Evolutionary conservation across 1,284 basidiomycete species (phyloP).

Genomic region (Cryptococcus maquisensis): DNA sequence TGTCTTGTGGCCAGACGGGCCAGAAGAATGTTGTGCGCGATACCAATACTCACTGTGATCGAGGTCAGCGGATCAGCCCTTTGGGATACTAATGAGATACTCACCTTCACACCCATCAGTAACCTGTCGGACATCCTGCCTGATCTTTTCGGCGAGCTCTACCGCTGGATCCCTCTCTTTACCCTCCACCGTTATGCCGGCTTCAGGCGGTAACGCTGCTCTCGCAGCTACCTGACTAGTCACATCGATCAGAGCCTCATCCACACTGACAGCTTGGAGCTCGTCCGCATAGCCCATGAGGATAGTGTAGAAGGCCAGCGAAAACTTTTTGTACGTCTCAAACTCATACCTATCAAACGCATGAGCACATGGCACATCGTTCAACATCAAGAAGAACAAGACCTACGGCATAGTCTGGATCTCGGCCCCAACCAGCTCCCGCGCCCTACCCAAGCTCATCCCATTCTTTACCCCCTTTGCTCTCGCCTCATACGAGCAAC

Average conservation of each 20-base stretch:
- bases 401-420: conserved; percentile 79
- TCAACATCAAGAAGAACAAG: conserved; percentile 18
- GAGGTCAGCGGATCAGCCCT: neutral
- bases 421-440: conserved; percentile 62
- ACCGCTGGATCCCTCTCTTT: conserved; percentile 8
- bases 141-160: conserved; percentile 25
- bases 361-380: neutral
- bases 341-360: conserved; percentile 45
- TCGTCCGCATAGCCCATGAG: conserved; percentile 85
- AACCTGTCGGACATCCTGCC: conserved; percentile 54
- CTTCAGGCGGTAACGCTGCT: conserved; percentile 39
- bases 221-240: conserved; percentile 57
- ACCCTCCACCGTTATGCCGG: neutral
- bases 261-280: conserved; percentile 90
- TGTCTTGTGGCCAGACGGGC: conserved; percentile 84
- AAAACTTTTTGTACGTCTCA: conserved; percentile 72
- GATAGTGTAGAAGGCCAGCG: conserved; percentile 84
- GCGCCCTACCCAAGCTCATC: conserved; percentile 87
- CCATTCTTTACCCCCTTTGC: conserved; percentile 84
- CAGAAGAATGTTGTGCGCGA: conserved; percentile 84
- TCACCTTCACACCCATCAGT: conserved; percentile 76
- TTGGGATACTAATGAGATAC: conserved; percentile 9
- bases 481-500: conserved; percentile 89
- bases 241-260: conserved; percentile 91
- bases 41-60: conserved; percentile 75